A percentile compares a stretch with the other conserved stretches of the same genome.
These are phyloP conservation scores for Aureobasidium namibiae DNA, from an alignment of 2,329 filamentous ascomycete species.

Conservation along the genomic window DNA sequence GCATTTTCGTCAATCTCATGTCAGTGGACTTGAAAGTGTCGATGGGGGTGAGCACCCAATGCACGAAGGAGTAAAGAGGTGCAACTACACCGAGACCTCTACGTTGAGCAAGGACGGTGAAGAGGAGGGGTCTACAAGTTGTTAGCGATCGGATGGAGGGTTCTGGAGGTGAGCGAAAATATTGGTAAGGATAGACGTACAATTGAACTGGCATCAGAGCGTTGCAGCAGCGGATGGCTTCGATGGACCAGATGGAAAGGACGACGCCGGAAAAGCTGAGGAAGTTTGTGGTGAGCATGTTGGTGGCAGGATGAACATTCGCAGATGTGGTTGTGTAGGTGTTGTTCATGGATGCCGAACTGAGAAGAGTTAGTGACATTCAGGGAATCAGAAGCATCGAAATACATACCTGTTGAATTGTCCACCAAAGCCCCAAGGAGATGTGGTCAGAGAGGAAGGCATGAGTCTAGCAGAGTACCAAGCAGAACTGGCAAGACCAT, in stretches of 20 bases:
- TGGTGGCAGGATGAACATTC: not conserved
- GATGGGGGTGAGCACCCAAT: conserved; percentile 28
- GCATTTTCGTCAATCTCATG: conserved; percentile 24
- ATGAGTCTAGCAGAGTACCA: not conserved
- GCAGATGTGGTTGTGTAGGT: not conserved
- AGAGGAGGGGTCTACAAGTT: conserved; percentile 18
- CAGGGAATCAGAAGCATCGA: not conserved
- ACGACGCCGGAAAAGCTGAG: conserved; percentile 22
- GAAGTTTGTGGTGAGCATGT: conserved; percentile 21
- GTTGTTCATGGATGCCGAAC: not conserved
- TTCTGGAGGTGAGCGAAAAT: no score
- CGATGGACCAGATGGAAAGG: conserved; percentile 24
- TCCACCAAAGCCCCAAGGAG: not conserved
- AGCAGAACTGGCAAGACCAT: not conserved
- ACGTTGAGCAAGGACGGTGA: conserved; percentile 23
- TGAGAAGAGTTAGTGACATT: not conserved
- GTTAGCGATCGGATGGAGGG: conserved; percentile 2
- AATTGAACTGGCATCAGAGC: conserved; percentile 17
- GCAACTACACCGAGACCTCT: conserved; percentile 26
- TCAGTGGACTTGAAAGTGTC: conserved; percentile 28
- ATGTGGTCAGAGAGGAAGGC: not conserved
- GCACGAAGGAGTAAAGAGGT: conserved; percentile 31
- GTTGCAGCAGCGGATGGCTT: conserved; percentile 24
- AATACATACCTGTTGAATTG: not conserved
- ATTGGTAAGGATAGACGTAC: no score